Percentiles rank a stretch among this genome's conserved stretches.
phyloP scores from a whole-genome alignment of 805 yeast genomes.

The Jamesozyma gamospora region DNA sequence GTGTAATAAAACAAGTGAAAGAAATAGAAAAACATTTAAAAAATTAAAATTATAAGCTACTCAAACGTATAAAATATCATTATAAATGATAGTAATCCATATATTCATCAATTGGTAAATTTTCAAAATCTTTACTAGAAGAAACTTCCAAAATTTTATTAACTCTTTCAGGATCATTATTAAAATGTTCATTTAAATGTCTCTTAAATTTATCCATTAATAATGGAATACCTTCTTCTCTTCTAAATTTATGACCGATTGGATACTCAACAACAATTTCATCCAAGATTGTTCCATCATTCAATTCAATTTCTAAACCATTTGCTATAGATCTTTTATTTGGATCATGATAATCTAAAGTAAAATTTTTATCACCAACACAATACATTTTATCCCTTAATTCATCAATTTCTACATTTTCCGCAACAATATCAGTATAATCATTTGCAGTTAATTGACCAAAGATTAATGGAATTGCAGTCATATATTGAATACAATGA shows the following conservation, averaged over 20 bases:
- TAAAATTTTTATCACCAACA: conserved; percentile 39
- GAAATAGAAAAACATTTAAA: neutral
- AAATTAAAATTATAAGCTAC: neutral
- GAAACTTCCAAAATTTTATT: conserved; percentile 32
- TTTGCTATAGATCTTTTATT: conserved; percentile 49
- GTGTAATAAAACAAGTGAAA: neutral
- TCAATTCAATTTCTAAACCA: conserved; percentile 40
- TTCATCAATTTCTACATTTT: conserved; percentile 42
- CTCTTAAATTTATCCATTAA: conserved; percentile 41
- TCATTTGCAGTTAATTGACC: conserved; percentile 52
- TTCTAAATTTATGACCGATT: conserved; percentile 48
- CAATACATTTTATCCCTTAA: conserved; percentile 47
- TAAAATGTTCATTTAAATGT: conserved; percentile 39
- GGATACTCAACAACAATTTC: conserved; percentile 48
- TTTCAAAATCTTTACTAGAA: conserved; percentile 27
- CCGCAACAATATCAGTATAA: conserved; percentile 42
- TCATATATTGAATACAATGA: conserved; percentile 57
- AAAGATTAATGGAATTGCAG: conserved; percentile 44
- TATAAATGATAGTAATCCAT: conserved; percentile 30
- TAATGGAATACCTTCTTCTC: conserved; percentile 52
- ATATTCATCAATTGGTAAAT: conserved; percentile 40
- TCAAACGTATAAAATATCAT: too few species aligned
- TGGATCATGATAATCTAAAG: conserved; percentile 47
- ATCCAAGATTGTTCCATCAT: conserved; percentile 44
- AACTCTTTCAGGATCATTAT: conserved; percentile 28